Percentiles rank a stretch among this genome's conserved stretches.
Evolutionary conservation across 2,329 filamentous ascomycete species (phyloP).

Genomic region (Pyrenophora graminea): DNA sequence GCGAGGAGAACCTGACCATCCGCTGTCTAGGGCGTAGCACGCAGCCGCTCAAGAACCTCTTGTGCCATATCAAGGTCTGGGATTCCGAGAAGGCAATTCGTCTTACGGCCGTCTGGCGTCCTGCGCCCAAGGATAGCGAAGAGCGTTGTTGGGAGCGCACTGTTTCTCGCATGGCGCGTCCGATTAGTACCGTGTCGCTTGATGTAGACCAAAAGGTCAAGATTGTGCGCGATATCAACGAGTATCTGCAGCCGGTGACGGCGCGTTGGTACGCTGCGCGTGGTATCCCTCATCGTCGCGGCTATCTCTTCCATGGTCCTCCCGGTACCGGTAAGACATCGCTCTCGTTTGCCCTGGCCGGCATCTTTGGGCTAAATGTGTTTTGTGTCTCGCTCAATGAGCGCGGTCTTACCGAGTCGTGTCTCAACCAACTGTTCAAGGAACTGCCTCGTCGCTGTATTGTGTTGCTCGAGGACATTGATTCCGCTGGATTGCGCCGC

Average conservation of each 20-base stretch:
- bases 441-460: conserved; percentile 51
- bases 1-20: conserved; percentile 24
- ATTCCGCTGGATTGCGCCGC: conserved; percentile 51
- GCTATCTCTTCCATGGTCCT: conserved; percentile 80
- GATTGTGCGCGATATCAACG: conserved; percentile 73
- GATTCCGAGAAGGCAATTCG: conserved; percentile 48
- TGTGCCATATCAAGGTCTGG: conserved; percentile 52
- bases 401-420: conserved; percentile 71
- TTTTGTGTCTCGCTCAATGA: conserved; percentile 60
- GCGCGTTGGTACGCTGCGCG: conserved; percentile 50
- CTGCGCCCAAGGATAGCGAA: conserved; percentile 28
- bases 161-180: conserved; percentile 64
- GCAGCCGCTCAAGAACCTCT: conserved; percentile 54
- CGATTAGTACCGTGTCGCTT: conserved; percentile 76
- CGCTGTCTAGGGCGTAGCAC: conserved; percentile 55
- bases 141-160: conserved; percentile 47
- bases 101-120: conserved; percentile 54
- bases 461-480: conserved; percentile 54
- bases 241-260: conserved; percentile 73
- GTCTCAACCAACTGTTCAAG: conserved; percentile 55
- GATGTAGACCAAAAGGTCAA: conserved; percentile 68
- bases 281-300: conserved; percentile 83
- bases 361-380: conserved; percentile 53
- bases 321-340: conserved; percentile 77
- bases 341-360: conserved; percentile 48